Conservation (phyloP, 441 rosid species). For the Metrosideros polymorpha region DNA sequence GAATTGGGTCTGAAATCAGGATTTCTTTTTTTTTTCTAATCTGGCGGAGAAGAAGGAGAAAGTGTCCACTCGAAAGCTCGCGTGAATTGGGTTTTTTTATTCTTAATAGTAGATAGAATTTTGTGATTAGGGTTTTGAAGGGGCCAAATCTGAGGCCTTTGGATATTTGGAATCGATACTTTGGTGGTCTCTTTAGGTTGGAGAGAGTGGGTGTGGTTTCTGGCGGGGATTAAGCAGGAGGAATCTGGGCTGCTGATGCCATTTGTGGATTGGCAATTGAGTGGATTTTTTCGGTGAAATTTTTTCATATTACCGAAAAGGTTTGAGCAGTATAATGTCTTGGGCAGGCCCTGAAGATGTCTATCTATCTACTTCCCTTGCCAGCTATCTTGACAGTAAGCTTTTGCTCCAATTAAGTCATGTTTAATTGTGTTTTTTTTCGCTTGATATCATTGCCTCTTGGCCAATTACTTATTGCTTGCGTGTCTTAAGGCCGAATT, state of each 20-base stretch:
- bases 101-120: neutral
- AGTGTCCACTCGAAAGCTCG: neutral
- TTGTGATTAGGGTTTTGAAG: neutral
- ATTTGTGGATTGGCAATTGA: neutral
- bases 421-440: rapidly evolving
- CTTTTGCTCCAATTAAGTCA: neutral
- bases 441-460: neutral
- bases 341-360: slow-evolving; percentile 18
- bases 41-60: neutral
- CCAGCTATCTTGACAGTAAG: slow-evolving; percentile 19
- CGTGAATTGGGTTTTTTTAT: neutral
- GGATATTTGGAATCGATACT: neutral
- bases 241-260: neutral
- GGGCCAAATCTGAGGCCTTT: neutral
- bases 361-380: slow-evolving; percentile 10
- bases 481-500: neutral
- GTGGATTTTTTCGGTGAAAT: neutral
- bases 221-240: neutral
- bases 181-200: neutral
- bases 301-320: neutral
- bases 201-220: neutral
- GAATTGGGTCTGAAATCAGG: neutral
- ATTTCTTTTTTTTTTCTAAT: neutral
- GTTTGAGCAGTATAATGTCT: neutral
- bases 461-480: neutral